A percentile compares a stretch with the other conserved stretches of the same genome.
Conservation (phyloP, 2,329 filamentous ascomycete genomes). For the Trichoderma sp. region DNA sequence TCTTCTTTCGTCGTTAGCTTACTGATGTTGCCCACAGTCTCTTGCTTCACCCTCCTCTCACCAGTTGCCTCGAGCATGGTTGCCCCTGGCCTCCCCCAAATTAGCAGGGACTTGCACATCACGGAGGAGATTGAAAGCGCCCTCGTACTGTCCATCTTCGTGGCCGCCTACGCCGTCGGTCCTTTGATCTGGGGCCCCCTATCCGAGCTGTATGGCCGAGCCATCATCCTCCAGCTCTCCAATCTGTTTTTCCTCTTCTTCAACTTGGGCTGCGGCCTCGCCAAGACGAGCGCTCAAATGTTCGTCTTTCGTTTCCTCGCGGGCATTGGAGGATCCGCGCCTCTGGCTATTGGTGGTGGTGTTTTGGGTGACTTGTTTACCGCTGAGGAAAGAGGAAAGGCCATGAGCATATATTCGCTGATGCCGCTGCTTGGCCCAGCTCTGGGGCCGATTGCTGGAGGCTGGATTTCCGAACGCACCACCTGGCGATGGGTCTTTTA, state of each 20-base stretch:
- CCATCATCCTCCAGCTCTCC: conserved; percentile 50
- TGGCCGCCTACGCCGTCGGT: conserved; percentile 54
- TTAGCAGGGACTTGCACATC: conserved; percentile 57
- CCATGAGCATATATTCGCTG: conserved; percentile 64
- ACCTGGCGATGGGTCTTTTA: conserved; percentile 77
- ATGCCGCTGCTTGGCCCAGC: conserved; percentile 60
- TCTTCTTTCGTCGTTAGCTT: background rate
- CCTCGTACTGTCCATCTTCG: conserved; percentile 46
- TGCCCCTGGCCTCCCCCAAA: conserved; percentile 51
- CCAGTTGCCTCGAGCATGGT: conserved; percentile 61
- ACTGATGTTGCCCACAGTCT: conserved; percentile 35
- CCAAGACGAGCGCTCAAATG: conserved; percentile 62
- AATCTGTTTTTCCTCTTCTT: conserved; percentile 60
- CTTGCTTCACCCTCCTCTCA: conserved; percentile 61
- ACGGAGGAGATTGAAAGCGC: conserved; percentile 44
- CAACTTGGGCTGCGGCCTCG: conserved; percentile 61
- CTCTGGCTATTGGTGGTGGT: conserved; percentile 67
- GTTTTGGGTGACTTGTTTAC: conserved; percentile 64
- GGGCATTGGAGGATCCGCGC: conserved; percentile 61
- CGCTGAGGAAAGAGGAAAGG: conserved; percentile 59
- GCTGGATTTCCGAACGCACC: conserved; percentile 46
- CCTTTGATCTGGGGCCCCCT: conserved; percentile 64
- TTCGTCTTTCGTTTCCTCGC: conserved; percentile 62
- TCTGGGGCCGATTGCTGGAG: conserved; percentile 49
- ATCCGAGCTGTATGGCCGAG: conserved; percentile 60